Evolutionary conservation across 345 rosid genomes (phyloP), one percentile per base, ranked within the genome.

Genomic region (Linum tenue): DNA sequence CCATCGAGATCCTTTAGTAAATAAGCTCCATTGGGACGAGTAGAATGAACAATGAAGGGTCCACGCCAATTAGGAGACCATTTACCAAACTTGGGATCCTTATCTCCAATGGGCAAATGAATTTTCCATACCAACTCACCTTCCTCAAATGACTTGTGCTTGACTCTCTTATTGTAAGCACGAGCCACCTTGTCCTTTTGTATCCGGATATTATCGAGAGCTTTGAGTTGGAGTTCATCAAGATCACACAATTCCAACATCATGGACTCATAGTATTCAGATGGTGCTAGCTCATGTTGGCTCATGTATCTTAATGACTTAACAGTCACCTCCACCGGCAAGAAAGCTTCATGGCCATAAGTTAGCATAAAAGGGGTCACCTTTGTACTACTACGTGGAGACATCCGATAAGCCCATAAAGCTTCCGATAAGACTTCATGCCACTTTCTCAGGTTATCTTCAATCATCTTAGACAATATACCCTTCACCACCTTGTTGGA

Each of bases 61-160:
- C 68, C 68, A 14, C n/a, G 39, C 68, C 60, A 65, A 7, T 65
- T 65, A 6, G 43, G 68, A 5, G 60, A 53, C 36, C 14, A 65
- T 15, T 53, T n/a, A n/a, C n/a, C n/a, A 53, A 5, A 5, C n/a
- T n/a, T n/a, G n/a, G n/a, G n/a, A n/a, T n/a, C n/a, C n/a, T 64
- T 64, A 2, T 12, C 7, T 1, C 50, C 37, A 37, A 65, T 11
- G 5, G 68, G 44, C 11, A 65, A 39, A 3, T 51, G 5, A 5
- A 38, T 0, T 36, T 65, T 55, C 50, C 43, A 65, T 0, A 38
- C 60, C 7, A 55, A 7, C 2, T 36, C 43, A 12, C 44, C 44
- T n/a, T 36, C 63, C 8, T 57, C 15, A n/a, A 56, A 57, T 1
- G 6, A 5, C 16, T 56, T 55, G n/a, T n/a, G n/a, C n/a, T n/a